Base-by-base conservation (phyloP, 2,329 filamentous ascomycete species). In the Trichoderma sp. region DNA sequence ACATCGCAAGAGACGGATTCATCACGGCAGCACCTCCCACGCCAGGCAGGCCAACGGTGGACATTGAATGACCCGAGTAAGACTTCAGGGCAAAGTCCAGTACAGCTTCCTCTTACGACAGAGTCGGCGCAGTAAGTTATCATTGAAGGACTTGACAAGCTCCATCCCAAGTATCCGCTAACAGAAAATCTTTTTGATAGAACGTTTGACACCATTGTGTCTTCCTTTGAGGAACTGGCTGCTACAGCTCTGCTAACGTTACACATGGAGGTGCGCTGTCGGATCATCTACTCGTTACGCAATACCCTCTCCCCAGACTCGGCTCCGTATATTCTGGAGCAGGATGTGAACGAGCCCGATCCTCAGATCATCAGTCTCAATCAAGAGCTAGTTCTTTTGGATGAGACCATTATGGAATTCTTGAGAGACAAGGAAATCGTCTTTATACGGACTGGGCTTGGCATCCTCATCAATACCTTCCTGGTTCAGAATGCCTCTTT, bases 251-350 rank as follows among this genome's bases (percentile, higher is more conserved):
- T 98, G 3, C 84, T 96, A 29, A 97, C 93, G 0, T 82, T 99
- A 4, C 94, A 98, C 76, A 87, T 96, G 78, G 93, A 97, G 77
- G 88, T 96, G 58, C 90, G 95, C 56, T 93, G 91, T 75, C 92
- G 93, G 60, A 90, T 96, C 71, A 87, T 97, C 42, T 88, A 94
- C 76, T 93, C 94, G 70, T 85, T 99, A 48, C 79, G 83, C 77
- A 86, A 81, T 70, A 88, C 84, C 68, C 84, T 85, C 72, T 93
- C 84, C 59, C 89, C 82, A 71, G 84, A 80, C 75, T 86, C 80
- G 73, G 87, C 84, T 12, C 87, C 88, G 0, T 90, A 90, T 78
- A 82, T 86, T 69, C 85, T 87, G 58, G 89, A 92, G 70, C 89
- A 92, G 72, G 86, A 91, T 27, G 91, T 93, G 70, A 87, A 87